These are phyloP conservation scores for Colletotrichum neosansevieriae DNA, from an alignment of 2,329 filamentous ascomycete genomes.

Conservation along the genomic window DNA sequence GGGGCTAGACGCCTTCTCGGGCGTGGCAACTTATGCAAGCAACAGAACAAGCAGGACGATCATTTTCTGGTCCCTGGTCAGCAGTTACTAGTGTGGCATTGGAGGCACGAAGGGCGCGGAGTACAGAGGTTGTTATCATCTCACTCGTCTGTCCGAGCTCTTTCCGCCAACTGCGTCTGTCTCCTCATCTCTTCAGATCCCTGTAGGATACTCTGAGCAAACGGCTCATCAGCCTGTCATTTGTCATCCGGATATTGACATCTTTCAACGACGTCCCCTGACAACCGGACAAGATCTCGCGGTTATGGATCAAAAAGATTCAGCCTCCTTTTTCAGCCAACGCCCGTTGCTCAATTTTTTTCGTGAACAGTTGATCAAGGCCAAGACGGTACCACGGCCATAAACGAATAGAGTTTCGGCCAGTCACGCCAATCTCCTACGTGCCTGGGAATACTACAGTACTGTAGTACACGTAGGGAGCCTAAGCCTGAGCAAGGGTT, in stretches of 20 bases:
- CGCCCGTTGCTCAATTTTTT: conserved; percentile 6
- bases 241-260: conserved; percentile 28
- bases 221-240: conserved; percentile 5
- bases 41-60: conserved; percentile 20
- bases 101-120: conserved; percentile 6
- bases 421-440: conserved; percentile 16
- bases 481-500: conserved; percentile 20
- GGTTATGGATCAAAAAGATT: conserved; percentile 9
- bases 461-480: too few relatives aligned
- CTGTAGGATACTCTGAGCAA: not conserved
- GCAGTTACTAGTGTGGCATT: not conserved
- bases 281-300: conserved; percentile 12
- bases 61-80: conserved; percentile 15
- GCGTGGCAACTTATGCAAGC: conserved; percentile 34
- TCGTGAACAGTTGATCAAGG: conserved; percentile 22
- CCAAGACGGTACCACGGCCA: conserved; percentile 10
- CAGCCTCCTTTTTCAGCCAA: conserved; percentile 1
- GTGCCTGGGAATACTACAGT: not conserved
- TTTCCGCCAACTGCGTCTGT: conserved; percentile 5
- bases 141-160: not conserved
- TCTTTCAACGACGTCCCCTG: conserved; percentile 15
- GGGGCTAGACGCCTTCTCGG: conserved; percentile 25
- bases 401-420: conserved; percentile 6
- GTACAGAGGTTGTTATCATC: not conserved
- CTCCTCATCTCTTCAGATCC: conserved; percentile 1